phyloP scores from a whole-genome alignment of 441 rosid genomes.

The Arabidopsis lyrata region DNA sequence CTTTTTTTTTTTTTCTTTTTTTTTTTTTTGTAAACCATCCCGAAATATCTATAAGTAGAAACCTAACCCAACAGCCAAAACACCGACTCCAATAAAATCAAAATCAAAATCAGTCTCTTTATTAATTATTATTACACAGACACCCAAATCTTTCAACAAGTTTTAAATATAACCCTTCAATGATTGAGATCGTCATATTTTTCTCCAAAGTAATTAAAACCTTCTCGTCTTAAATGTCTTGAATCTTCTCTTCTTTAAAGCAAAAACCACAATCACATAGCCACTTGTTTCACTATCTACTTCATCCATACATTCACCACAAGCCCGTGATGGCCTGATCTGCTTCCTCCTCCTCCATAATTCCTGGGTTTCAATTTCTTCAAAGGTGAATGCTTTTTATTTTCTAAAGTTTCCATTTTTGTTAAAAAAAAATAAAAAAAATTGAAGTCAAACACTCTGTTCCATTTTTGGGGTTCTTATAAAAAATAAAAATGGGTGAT shows the following conservation, averaged over 20 bases:
- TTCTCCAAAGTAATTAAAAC: not conserved
- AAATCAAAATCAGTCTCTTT: not conserved
- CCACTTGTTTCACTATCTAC: constrained; percentile 48
- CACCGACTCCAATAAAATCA: not conserved
- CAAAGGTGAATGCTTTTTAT: constrained; percentile 28
- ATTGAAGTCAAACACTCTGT: constrained; percentile 31
- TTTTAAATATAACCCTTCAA: constrained; percentile 1
- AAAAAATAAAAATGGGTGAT: constrained; percentile 7
- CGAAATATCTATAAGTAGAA: not conserved
- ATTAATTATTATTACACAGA: not conserved
- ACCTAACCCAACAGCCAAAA: constrained; percentile 12
- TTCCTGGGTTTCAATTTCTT: constrained; percentile 7
- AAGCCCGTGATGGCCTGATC: constrained; percentile 36
- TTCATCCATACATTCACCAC: constrained; percentile 29
- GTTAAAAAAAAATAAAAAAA: not conserved
- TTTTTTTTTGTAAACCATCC: no score
- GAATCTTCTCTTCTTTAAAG: constrained; percentile 14
- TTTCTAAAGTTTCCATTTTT: not conserved
- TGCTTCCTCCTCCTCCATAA: constrained; percentile 1
- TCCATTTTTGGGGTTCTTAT: constrained; percentile 2
- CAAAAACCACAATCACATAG: constrained; percentile 33
- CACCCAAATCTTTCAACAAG: constrained; percentile 5
- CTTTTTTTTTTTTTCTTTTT: no score
- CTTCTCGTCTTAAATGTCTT: constrained; percentile 7
- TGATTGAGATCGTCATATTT: constrained; percentile 26